A percentile compares a stretch with the other conserved stretches of the same genome.
These are phyloP conservation scores for Cytidiella melzeri DNA, from an alignment of 768 basidiomycete species.

Conservation along the genomic window DNA sequence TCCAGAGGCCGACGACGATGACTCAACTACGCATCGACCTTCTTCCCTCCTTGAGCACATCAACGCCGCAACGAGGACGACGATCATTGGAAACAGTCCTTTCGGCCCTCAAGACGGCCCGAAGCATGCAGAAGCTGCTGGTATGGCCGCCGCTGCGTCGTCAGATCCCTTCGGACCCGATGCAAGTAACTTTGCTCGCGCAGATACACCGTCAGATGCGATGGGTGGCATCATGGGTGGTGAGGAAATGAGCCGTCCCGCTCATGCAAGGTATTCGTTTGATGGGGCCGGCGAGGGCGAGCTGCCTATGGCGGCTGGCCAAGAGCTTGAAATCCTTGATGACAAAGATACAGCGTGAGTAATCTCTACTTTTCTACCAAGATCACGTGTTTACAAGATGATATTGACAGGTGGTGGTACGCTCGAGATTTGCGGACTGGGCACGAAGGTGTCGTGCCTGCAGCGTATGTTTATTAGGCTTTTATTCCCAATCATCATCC, in stretches of 20 bases:
- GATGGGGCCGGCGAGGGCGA: conserved; percentile 78
- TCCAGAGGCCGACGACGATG: conserved; percentile 67
- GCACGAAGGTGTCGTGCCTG: conserved; percentile 85
- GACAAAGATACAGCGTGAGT: conserved; percentile 77
- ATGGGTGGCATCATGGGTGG: conserved; percentile 51
- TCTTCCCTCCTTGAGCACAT: conserved; percentile 88
- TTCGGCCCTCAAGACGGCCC: conserved; percentile 36
- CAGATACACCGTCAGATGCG: conserved; percentile 77
- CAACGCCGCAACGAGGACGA: conserved; percentile 81
- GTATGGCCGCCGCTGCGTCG: conserved; percentile 22
- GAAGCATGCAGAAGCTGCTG: conserved; percentile 47
- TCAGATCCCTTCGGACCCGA: conserved; percentile 65
- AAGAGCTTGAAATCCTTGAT: conserved; percentile 71
- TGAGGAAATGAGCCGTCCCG: conserved; percentile 68
- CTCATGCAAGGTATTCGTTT: conserved; percentile 79
- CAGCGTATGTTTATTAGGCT: conserved; percentile 76
- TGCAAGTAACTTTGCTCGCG: conserved; percentile 69
- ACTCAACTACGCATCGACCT: conserved; percentile 67
- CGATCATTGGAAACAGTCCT: conserved; percentile 51
- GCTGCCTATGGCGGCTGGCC: conserved; percentile 59
- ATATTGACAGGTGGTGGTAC: conserved; percentile 80
- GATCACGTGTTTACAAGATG: conserved; percentile 14
- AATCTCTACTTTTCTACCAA: not conserved
- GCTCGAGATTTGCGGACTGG: conserved; percentile 76
- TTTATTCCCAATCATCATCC: not conserved